These are phyloP conservation scores for Lithospermum erythrorhizon DNA, from an alignment of 257 asterid species.

Conservation along the genomic window DNA sequence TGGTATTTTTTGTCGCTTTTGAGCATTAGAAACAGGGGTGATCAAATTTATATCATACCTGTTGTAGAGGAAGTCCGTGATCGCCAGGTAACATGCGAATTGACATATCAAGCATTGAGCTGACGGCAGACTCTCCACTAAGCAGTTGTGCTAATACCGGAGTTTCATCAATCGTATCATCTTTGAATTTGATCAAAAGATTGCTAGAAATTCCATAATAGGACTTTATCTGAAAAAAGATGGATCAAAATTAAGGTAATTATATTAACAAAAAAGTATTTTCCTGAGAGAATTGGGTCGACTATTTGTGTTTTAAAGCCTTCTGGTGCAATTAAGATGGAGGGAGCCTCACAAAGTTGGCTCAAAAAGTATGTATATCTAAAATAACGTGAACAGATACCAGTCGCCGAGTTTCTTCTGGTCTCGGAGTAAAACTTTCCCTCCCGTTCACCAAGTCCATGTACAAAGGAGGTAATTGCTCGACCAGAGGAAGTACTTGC, in stretches of 20 bases:
- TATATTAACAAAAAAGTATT: not conserved
- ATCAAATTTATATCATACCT: conserved; percentile 34
- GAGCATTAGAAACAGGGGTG: not conserved
- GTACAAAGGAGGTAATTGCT: conserved; percentile 93
- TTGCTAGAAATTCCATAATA: conserved; percentile 89
- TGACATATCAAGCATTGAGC: conserved; percentile 91
- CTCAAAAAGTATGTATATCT: not conserved
- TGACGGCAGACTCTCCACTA: conserved; percentile 79
- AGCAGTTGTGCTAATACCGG: conserved; percentile 76
- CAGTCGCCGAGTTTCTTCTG: conserved; percentile 85
- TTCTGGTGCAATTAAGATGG: no score
- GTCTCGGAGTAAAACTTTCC: conserved; percentile 73
- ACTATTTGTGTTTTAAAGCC: no score
- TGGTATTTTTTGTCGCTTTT: not conserved
- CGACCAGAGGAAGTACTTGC: conserved; percentile 88
- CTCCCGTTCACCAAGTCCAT: conserved; percentile 89
- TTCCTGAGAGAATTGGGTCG: no score
- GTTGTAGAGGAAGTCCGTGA: conserved; percentile 88
- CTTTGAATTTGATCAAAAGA: conserved; percentile 80
- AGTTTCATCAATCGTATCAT: conserved; percentile 87
- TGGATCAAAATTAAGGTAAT: not conserved
- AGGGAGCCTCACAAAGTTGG: no score
- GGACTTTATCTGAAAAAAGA: conserved; percentile 55
- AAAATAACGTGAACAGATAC: conserved; percentile 20
- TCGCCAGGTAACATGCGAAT: conserved; percentile 84